Percentiles rank a stretch among this genome's conserved stretches.
Conservation (phyloP, 495 filamentous ascomycete species). For the Annulohypoxylon moriforme region DNA sequence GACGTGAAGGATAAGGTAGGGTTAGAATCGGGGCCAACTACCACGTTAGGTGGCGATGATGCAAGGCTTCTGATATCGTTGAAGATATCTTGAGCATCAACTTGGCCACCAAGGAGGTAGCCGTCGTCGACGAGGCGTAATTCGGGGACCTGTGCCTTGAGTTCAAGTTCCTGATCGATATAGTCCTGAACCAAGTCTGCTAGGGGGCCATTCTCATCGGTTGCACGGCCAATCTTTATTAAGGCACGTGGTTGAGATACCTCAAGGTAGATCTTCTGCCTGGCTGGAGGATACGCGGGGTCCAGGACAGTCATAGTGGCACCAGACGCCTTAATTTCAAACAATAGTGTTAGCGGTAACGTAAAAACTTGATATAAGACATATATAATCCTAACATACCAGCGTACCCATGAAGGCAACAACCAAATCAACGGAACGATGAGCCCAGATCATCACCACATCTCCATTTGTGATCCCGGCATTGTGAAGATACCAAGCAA, state of each 20-base stretch:
- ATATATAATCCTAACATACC: slow-evolving; percentile 34
- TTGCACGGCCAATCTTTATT: slow-evolving; percentile 83
- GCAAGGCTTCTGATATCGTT: slow-evolving; percentile 63
- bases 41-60: slow-evolving; percentile 70
- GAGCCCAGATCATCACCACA: slow-evolving; percentile 92
- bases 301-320: slow-evolving; percentile 87
- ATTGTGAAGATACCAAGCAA: slow-evolving; percentile 81
- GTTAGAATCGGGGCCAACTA: slow-evolving; percentile 90
- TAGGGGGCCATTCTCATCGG: slow-evolving; percentile 76
- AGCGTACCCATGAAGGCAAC: slow-evolving; percentile 72
- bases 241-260: slow-evolving; percentile 85
- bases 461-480: slow-evolving; percentile 82
- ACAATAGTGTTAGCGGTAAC: slow-evolving; percentile 20
- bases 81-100: slow-evolving; percentile 75
- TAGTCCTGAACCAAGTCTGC: slow-evolving; percentile 76
- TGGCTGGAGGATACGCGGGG: slow-evolving; percentile 85
- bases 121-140: slow-evolving; percentile 81
- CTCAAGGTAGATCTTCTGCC: slow-evolving; percentile 92
- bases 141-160: slow-evolving; percentile 81
- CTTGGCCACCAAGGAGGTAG: slow-evolving; percentile 72
- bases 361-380: slow-evolving; percentile 14
- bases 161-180: slow-evolving; percentile 76
- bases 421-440: slow-evolving; percentile 81
- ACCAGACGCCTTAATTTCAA: slow-evolving; percentile 63
- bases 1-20: slow-evolving; percentile 89